Evolutionary conservation across 768 basidiomycete genomes (phyloP), one percentile per base, ranked within the genome.

Genomic region (Russula griseocarnosa): DNA sequence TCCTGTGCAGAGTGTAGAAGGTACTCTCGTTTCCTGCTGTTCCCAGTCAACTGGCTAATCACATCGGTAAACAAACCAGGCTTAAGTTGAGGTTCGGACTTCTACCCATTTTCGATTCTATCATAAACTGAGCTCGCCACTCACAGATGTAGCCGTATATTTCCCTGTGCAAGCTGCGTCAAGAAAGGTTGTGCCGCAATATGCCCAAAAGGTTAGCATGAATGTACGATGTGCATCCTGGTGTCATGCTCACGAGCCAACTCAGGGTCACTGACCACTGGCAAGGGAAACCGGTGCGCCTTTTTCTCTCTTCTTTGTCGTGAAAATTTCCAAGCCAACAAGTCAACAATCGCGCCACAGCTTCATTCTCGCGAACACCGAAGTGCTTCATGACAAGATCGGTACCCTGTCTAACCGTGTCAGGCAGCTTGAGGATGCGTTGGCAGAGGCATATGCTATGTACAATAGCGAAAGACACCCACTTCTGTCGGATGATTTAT

Each of bases 1-100:
- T 85, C 83, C 1, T 88, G 86, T 73, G 85, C 85, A 8, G 86
- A 88, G 73, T 88, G 86, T 75, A 78, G 86, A 70, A 81, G 86
- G 85, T 86, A 61, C 68, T 60, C 44, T 70, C 65, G 18, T n/a
- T 28, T 49, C 57, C 36, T 24, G 47, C 63, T 58, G 47, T 30
- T 14, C 24, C 34, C 63, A 58, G 18, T 32, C 46, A 46, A 18
- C 26, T 55, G 69, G 22, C 60, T 65, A 40, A 65, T 63, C 66
- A 49, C 61, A 59, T 69, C 65, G 53, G 57, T 57, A 47, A 55
- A 59, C 59, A 70, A 88, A 59, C 59, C 69, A 88, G 86, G 68
- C 77, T 88, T 63, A 88, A 88, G 73, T 78, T 88, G 67, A 86
- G 85, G 85, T 86, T 73, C 69, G n/a, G 7, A 28, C 79, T 32